Base-by-base conservation (phyloP, 116 monocot species). In the Papilionanthe hybrid region DNA sequence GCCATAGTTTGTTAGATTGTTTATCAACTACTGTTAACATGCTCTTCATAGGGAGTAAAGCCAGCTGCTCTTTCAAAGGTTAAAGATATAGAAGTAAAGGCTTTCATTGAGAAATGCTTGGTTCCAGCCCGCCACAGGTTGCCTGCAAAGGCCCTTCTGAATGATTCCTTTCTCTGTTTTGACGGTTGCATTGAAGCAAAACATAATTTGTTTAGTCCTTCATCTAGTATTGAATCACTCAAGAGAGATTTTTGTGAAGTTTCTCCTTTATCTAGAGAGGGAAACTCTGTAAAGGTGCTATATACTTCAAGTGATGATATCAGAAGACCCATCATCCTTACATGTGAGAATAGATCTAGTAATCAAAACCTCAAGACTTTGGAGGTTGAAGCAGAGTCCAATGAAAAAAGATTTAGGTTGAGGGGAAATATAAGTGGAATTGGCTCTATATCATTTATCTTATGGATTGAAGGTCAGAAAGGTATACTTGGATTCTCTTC, bases 41-140 rank as follows among this genome's bases (percentile, higher is more conserved):
- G 30, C 13, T 72, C 53, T 60, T 42, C 78, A 44, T 58, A 92
- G 92, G 90, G 93, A 32, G 77, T 89, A 71, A 94, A 88, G 43
- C 91, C 91, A 27, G 87, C 76, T 47, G 85, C 88, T 43, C 86
- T 93, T 67, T 80, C 89, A 27, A 93, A 87, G 72, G 87, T 93
- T 12, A 86, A 77, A 53, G 91, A 91, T 72, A 71, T 79, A 12
- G 83, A 88, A 79, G 87, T 94, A 58, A 91, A 85, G 72, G 45
- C 71, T 71, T 94, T 94, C 77, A 94, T 91, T 77, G 89, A 89
- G 80, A 91, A 89, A 66, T 94, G 93, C 57, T 79, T 94, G 20
- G 84, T 71, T 55, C 85, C 87, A n/a, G 93, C 84, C 55, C 25
- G 84, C 15, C 72, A 91, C 19, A 45, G 93, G 30, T 82, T 86